Evolutionary conservation across 1,284 basidiomycete genomes (phyloP), one percentile per base, ranked within the genome.

Genomic region (Cutaneotrichosporon spelunceum): DNA sequence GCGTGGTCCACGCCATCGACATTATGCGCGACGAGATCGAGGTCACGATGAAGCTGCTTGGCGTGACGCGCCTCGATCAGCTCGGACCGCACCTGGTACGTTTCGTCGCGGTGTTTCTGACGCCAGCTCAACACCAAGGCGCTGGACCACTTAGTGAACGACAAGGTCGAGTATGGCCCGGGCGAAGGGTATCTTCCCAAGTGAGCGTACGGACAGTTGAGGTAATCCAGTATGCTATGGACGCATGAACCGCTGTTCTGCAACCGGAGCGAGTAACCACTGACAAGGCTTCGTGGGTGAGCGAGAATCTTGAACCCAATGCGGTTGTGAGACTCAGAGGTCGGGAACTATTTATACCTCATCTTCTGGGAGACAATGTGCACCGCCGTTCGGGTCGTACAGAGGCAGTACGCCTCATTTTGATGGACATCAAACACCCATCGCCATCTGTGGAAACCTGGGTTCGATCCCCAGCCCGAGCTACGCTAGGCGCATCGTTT

Each of bases 31-130:
- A 42, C 11, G 60, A 69, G 88, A 90, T 95, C 42, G 76, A 87
- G 47, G 86, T 86, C 3, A 86, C 85, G 0, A 91, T 96, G 90
- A 81, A 85, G 59, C 81, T 91, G 24, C 77, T 93, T 3, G 93
- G 93, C 42, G 90, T 87, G 19, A 83, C 82, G n/a, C 84, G 80
- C 52, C 77, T 95, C 13, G 69, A 71, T 56, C 73, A 80, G 63
- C 72, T 79, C 1, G 78, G 77, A 1, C 76, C 79, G 0, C 76
- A 80, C 57, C 61, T 78, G 48, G 74, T 77, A 56, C 56, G 72
- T 68, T 9, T 7, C 5, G 27, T 19, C 8, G 1, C 1, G 6
- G 2, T 16, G 24, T 13, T 9, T 13, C 55, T 49, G 4, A 42
- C 13, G 2, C 34, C 63, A 73, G 72, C 63, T 75, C 29, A 75